Base-by-base conservation (phyloP, 441 rosid species). In the Populus hybrid region DNA sequence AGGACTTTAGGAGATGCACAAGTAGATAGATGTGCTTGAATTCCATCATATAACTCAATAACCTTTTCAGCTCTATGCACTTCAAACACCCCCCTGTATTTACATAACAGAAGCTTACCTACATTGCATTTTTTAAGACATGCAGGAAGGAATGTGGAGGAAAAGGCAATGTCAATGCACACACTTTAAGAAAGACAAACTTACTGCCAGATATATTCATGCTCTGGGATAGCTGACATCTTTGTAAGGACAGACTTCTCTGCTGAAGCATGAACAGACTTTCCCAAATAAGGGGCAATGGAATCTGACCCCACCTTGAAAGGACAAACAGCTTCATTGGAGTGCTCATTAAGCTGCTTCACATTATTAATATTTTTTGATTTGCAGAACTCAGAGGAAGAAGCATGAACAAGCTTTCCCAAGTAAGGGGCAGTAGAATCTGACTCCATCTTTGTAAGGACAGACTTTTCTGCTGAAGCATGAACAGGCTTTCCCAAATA, bases 191-290 rank as follows among this genome's bases (percentile, higher is more conserved):
- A 78, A 80, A 64, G 76, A 78, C 78, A 78, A 84, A 75, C 98
- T 36, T 93, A 97, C 99, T 87, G 97, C 99, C 99, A 97, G 77
- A 93, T 87, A 80, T 72, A 90, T 57, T 92, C 93, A 86, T 88
- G 93, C 84, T 91, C 97, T 36, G 99, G 99, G 72, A 97, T 85
- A 74, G 88, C 87, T 65, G 88, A 82, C 76, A 75, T 85, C 82
- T 81, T 87, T 35, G 73, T 42, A 80, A 82, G 70, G 76, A 76
- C 68, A 76, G 88, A 77, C 7, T 69, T 10, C 35, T 87, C 61
- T 50, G 81, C 86, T 36, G 85, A 83, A 73, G 81, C 67, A 70
- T 42, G 69, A 67, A 21, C 38, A 30, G 84, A 79, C 73, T 79
- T 87, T 64, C 82, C 85, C 76, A 78, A 79, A 73, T 85, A 82